Evolutionary conservation across 106 monocot species (phyloP).

Genomic region (Dendrobium chrysotoxum): DNA sequence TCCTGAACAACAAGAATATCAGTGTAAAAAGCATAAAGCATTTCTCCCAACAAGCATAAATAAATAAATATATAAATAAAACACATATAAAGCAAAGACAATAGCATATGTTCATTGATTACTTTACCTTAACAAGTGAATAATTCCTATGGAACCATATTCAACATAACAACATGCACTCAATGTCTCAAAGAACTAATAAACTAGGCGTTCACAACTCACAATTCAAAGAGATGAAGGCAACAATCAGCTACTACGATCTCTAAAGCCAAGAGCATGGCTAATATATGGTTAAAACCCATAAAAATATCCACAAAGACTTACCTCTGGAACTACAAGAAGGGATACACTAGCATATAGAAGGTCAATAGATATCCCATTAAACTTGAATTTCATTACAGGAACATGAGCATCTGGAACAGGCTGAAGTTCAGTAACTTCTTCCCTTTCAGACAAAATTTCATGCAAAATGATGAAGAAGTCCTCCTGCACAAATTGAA

Average conservation of each 20-base stretch:
- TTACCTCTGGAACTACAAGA: conserved; percentile 83
- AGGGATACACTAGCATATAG: conserved; percentile 94
- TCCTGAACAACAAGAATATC: neutral
- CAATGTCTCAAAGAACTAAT: neutral
- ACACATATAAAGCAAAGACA: neutral
- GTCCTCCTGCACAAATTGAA: conserved; percentile 57
- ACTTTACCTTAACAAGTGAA: neutral
- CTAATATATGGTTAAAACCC: neutral
- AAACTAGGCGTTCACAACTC: neutral
- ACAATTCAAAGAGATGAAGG: neutral
- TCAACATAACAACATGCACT: neutral
- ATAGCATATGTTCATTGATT: neutral
- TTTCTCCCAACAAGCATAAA: neutral
- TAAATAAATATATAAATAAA: neutral
- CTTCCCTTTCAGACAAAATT: conserved; percentile 70
- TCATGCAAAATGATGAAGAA: conserved; percentile 89
- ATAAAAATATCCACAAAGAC: conserved; percentile 8
- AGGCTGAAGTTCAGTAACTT: conserved; percentile 84
- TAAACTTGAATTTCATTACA: conserved; percentile 94
- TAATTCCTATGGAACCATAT: neutral
- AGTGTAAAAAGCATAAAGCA: neutral
- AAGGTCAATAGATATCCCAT: conserved; percentile 93
- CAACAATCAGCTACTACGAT: neutral
- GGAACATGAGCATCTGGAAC: conserved; percentile 99
- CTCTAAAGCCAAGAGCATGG: neutral